Evolutionary conservation across 2,329 filamentous ascomycete species (phyloP), one percentile per base, ranked within the genome.

Genomic region (Trichoderma endophyticum): DNA sequence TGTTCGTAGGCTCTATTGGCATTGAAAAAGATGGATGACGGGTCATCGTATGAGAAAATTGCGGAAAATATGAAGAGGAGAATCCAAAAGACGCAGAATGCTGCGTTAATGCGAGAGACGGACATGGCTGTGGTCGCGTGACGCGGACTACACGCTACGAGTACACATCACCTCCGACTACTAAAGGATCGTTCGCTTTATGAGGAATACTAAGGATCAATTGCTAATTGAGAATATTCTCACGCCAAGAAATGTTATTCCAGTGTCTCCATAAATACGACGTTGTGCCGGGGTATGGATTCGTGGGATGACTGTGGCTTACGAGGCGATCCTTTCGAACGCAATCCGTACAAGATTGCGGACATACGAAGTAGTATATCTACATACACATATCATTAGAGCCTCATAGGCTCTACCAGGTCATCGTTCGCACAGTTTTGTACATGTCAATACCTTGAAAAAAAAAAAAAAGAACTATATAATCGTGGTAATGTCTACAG

Each of bases 1-100:
- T 74, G 76, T 7, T 73, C 14, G 71, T 80, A 81, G 62, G 80
- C 80, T 32, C 73, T 70, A 30, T 57, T 36, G 32, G 74, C 73
- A 72, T 79, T 74, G 75, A 78, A 81, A 73, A 81, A 81, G 72
- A 80, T 73, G 5, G 80, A 81, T 2, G 78, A 78, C 6, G 80
- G 80, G 73, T 81, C 80, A 72, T 81, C 79, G 72, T 75, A 80
- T 34, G 78, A 77, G 74, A 80, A 78, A 32, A 75, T 72, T 70
- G 75, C 79, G 74, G 78, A 78, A 73, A 77, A 78, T 12, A 76
- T 7, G 1, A 78, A 71, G 24, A 79, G 77, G 24, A 68, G 61
- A 30, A 78, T 63, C 79, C 79, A 81, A 36, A 78, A 28, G 39
- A 76, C 66, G 75, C 78, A 80, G 75, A 81, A 81, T 75, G 71